A percentile compares a stretch with the other conserved stretches of the same genome.
phyloP scores from a whole-genome alignment of 176 grass and related monocot genomes.

The Tillandsia leiboldiana region DNA sequence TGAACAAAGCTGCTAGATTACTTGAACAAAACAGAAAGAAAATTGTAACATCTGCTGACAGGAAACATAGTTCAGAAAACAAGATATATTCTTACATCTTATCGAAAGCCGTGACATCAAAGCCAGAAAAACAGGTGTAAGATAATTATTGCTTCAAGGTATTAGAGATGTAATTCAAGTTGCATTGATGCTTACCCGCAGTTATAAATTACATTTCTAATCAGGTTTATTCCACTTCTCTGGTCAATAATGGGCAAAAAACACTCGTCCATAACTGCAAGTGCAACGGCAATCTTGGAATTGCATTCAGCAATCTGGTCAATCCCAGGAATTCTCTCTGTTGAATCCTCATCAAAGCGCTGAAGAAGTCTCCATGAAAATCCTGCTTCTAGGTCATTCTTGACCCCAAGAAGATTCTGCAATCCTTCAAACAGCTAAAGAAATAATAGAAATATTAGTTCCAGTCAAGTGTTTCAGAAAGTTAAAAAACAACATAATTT shows the following conservation, averaged over 20 bases:
- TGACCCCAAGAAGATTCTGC: slow-evolving; percentile 58
- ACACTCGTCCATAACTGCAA: slow-evolving; percentile 90
- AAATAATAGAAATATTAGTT: slow-evolving; percentile 2
- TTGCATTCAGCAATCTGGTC: slow-evolving; percentile 62
- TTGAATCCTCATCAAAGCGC: slow-evolving; percentile 48
- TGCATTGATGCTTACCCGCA: slow-evolving; percentile 68
- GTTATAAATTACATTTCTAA: slow-evolving; percentile 81
- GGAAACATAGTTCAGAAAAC: too few species aligned
- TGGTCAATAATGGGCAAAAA: slow-evolving; percentile 90
- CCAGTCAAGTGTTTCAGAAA: too few species aligned
- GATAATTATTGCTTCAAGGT: not conserved
- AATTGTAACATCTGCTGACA: too few species aligned
- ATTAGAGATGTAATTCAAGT: not conserved
- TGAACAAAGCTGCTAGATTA: too few species aligned
- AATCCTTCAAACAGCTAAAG: slow-evolving; percentile 64
- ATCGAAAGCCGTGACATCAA: too few species aligned
- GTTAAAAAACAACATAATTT: too few species aligned
- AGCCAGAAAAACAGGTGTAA: too few species aligned
- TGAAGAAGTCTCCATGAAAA: slow-evolving; percentile 73
- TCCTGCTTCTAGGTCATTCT: slow-evolving; percentile 64
- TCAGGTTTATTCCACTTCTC: slow-evolving; percentile 87
- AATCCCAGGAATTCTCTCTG: slow-evolving; percentile 28
- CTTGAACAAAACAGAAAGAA: too few species aligned
- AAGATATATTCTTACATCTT: too few species aligned
- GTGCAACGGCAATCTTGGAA: slow-evolving; percentile 74